Percentiles rank a stretch among this genome's conserved stretches.
These are phyloP conservation scores for Nepenthes gracilis DNA, from an alignment of 148 eudicot genomes.

Conservation along the genomic window DNA sequence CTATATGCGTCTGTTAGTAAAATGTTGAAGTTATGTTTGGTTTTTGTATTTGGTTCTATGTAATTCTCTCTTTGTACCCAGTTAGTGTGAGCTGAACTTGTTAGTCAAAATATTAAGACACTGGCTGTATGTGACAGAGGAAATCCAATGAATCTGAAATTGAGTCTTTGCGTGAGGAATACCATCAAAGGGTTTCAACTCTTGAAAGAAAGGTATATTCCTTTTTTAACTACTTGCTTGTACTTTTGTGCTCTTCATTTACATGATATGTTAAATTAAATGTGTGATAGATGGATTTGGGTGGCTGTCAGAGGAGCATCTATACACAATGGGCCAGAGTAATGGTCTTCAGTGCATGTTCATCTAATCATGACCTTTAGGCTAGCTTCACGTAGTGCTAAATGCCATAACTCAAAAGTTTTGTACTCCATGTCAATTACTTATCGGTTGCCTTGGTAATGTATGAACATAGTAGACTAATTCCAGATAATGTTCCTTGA, in stretches of 20 bases:
- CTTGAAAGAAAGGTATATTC: slow-evolving; percentile 83
- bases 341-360: no score
- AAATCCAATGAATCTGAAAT: slow-evolving; percentile 87
- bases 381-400: no score
- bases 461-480: no score
- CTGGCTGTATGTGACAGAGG: slow-evolving; percentile 31
- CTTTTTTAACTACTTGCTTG: slow-evolving; percentile 6
- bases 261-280: not conserved
- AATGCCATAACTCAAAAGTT: no score
- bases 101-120: no score
- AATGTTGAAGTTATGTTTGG: not conserved
- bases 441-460: no score
- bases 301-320: no score
- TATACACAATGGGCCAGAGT: no score
- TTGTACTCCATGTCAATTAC: no score
- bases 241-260: not conserved
- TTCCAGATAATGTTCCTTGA: no score
- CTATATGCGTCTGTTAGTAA: no score
- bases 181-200: slow-evolving; percentile 82
- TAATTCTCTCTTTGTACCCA: not conserved
- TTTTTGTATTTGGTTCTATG: not conserved
- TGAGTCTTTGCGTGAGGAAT: slow-evolving; percentile 91
- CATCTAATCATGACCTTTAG: no score
- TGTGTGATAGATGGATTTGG: not conserved
- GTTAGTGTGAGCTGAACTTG: not conserved